These are phyloP conservation scores for Boletus bicolor DNA, from an alignment of 768 basidiomycete genomes.

Conservation along the genomic window DNA sequence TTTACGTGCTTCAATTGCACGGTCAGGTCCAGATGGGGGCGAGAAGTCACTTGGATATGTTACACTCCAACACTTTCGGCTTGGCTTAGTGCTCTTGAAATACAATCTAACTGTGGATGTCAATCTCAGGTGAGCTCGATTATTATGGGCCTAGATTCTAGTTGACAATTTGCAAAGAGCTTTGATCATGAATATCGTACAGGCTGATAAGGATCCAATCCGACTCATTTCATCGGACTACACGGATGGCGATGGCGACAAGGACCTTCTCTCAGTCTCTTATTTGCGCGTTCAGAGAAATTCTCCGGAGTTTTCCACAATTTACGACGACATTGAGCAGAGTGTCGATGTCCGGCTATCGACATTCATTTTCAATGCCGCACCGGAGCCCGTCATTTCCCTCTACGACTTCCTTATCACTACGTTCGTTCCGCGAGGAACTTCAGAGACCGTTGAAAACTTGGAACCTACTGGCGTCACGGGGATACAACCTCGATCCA, in stretches of 20 bases:
- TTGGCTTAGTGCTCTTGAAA: slow-evolving; percentile 72
- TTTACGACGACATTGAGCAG: slow-evolving; percentile 85
- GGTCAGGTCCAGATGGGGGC: slow-evolving; percentile 52
- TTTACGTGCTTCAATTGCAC: slow-evolving; percentile 75
- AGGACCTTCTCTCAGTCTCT: slow-evolving; percentile 72
- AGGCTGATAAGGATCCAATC: slow-evolving; percentile 50
- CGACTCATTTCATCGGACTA: slow-evolving; percentile 64
- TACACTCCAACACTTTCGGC: slow-evolving; percentile 70
- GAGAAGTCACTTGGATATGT: slow-evolving; percentile 81
- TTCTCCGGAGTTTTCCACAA: slow-evolving; percentile 79
- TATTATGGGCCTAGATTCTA: neutral
- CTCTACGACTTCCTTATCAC: slow-evolving; percentile 98
- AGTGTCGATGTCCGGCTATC: slow-evolving; percentile 83
- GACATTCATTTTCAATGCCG: slow-evolving; percentile 83
- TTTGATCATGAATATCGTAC: slow-evolving; percentile 71
- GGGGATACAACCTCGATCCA: slow-evolving; percentile 5
- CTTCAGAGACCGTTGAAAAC: slow-evolving; percentile 6
- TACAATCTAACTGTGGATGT: slow-evolving; percentile 87
- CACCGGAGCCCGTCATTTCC: slow-evolving; percentile 86
- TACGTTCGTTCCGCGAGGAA: slow-evolving; percentile 70
- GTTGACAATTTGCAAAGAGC: slow-evolving; percentile 45
- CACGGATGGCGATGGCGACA: slow-evolving; percentile 38
- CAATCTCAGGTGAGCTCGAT: slow-evolving; percentile 56
- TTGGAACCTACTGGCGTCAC: slow-evolving; percentile 6
- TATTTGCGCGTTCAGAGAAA: slow-evolving; percentile 78